Evolutionary conservation across 140 eudicot genomes (phyloP), one percentile per base, ranked within the genome.

Genomic region (Anethum foeniculum): DNA sequence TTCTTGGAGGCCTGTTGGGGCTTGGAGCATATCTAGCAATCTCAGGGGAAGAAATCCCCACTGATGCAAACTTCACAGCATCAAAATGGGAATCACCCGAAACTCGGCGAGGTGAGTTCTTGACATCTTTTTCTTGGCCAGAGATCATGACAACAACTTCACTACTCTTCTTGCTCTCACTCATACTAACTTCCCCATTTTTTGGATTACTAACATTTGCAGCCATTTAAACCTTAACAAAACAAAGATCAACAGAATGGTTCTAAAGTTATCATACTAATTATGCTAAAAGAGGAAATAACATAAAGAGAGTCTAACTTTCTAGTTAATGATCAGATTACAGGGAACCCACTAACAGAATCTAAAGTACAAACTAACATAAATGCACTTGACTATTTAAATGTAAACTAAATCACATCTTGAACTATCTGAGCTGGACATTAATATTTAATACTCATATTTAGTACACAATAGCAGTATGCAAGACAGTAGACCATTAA

Each of bases 1-100:
- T 77, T 52, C 60, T 77, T 38, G 80, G 68, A 77, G 80, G 80
- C 69, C 69, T 77, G 49, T 77, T 77, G 69, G 80, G 71, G 23
- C 80, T 77, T 52, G 68, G 69, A 52, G 69, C 43, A 58, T 30
- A 54, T 28, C 49, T 52, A 76, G 71, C 46, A 49, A 52, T 77
- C 69, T 77, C 80, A 49, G 80, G 80, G 46, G 79, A 76, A 16
- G 79, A 14, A 28, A 54, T 47, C 5, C 80, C 60, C 48, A 51
- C 27, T 51, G 69, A 27, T 77, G 71, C 80, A 32, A 47, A 47
- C 62, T 77, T 36, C 49, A 77, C 80, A 77, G 68, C 80, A 27
- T 39, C 80, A 47, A 75, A n/a, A 25, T 75, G 79, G 6, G 79
- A 75, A 46, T 75, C 79, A 75, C 41, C 41, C 13, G 79, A 75